phyloP scores from a whole-genome alignment of 768 basidiomycete genomes.

The Podaxis rugospora region DNA sequence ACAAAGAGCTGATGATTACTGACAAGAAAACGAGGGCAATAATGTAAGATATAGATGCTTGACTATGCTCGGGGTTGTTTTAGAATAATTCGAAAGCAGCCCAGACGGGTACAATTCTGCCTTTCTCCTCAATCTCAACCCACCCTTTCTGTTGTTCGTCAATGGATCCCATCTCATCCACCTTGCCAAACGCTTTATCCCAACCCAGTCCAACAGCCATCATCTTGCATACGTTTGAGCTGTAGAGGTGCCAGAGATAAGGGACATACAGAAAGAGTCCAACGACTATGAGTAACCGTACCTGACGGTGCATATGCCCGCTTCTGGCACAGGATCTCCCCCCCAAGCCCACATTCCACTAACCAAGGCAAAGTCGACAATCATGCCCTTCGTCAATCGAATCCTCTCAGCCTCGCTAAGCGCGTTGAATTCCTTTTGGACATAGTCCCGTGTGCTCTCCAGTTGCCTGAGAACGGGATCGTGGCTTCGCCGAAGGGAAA shows the following conservation, averaged over 20 bases:
- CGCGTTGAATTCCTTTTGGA: constrained; percentile 45
- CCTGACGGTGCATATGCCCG: constrained; percentile 57
- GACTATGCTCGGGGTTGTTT: background rate
- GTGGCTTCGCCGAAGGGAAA: constrained; percentile 40
- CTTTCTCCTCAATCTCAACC: constrained; percentile 65
- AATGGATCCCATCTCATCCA: constrained; percentile 40
- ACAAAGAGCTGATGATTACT: no score
- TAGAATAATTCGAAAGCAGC: constrained; percentile 51
- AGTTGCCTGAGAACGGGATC: constrained; percentile 39
- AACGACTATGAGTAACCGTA: constrained; percentile 21
- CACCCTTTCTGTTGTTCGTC: constrained; percentile 46
- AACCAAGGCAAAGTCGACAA: constrained; percentile 66
- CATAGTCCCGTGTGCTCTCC: constrained; percentile 50
- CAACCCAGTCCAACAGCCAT: constrained; percentile 61
- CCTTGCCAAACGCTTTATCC: constrained; percentile 55
- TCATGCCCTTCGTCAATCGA: constrained; percentile 54
- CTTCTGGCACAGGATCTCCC: constrained; percentile 42
- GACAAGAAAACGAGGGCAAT: no score
- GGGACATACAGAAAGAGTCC: background rate
- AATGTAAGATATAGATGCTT: no score
- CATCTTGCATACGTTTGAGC: constrained; percentile 58
- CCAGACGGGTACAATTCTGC: constrained; percentile 54
- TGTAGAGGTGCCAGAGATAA: constrained; percentile 18
- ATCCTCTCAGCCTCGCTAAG: constrained; percentile 37
- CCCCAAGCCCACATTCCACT: constrained; percentile 55